Conservation (phyloP, 1,284 basidiomycete species). For the Cronartium ribicola region DNA sequence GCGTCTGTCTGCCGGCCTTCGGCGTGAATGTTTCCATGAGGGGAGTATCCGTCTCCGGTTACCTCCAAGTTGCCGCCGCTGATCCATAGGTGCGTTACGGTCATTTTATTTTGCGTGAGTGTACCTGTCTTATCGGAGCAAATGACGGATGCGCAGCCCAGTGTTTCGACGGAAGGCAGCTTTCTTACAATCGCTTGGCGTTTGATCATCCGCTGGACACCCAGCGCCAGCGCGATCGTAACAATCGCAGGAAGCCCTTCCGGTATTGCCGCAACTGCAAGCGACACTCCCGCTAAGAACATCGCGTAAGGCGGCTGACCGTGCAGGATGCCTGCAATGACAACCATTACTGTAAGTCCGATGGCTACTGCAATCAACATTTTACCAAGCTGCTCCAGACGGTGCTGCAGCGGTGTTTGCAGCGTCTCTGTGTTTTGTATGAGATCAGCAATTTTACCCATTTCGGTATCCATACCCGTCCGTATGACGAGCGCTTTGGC, state of each 20-base stretch:
- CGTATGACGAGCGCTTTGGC: too few species aligned
- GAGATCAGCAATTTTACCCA: too few species aligned
- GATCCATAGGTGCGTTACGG: too few species aligned
- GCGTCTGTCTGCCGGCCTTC: too few species aligned
- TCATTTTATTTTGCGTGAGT: constrained; percentile 50
- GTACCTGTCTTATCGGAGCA: constrained; percentile 52
- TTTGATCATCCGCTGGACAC: constrained; percentile 50
- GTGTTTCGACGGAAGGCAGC: constrained; percentile 50
- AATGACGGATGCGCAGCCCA: constrained; percentile 50
- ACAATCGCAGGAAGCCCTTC: constrained; percentile 52
- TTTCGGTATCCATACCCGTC: too few species aligned
- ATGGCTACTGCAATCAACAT: constrained; percentile 49
- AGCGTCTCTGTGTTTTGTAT: too few species aligned
- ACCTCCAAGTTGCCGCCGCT: too few species aligned
- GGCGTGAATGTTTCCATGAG: too few species aligned
- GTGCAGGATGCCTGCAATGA: constrained; percentile 49
- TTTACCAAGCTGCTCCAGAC: too few species aligned
- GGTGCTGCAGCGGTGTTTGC: too few species aligned
- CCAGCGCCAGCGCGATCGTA: constrained; percentile 50
- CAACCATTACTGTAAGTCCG: constrained; percentile 49
- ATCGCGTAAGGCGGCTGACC: constrained; percentile 48
- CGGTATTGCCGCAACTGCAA: constrained; percentile 51
- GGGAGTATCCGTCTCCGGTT: too few species aligned
- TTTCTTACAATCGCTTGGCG: constrained; percentile 51
- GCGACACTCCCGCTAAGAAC: constrained; percentile 51